A percentile compares a stretch with the other conserved stretches of the same genome.
Conservation (phyloP, 495 filamentous ascomycete genomes). For the Penicillium steckii region DNA sequence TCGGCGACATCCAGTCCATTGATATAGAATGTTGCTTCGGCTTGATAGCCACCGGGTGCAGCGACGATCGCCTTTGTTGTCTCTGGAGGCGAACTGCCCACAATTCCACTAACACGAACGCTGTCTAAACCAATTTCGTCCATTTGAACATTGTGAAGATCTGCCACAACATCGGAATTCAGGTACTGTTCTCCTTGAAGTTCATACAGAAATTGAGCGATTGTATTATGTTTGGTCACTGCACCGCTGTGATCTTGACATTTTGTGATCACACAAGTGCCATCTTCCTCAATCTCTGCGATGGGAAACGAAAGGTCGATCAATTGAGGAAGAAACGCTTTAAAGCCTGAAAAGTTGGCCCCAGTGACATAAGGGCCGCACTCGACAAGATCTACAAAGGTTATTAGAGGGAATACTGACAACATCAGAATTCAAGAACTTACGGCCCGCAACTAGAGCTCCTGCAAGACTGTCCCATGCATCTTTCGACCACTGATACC, state of each 20-base stretch:
- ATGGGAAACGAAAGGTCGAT: conserved; percentile 39
- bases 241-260: background rate
- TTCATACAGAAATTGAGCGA: conserved; percentile 50
- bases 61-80: conserved; percentile 47
- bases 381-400: conserved; percentile 36
- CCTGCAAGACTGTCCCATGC: conserved; percentile 50
- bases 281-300: conserved; percentile 40
- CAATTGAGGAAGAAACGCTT: conserved; percentile 14
- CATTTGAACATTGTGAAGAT: conserved; percentile 34
- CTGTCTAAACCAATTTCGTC: conserved; percentile 31
- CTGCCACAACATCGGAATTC: conserved; percentile 46
- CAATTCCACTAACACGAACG: conserved; percentile 37
- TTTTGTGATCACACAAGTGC: conserved; percentile 27
- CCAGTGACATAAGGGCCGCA: conserved; percentile 45
- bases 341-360: conserved; percentile 49
- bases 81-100: conserved; percentile 40
- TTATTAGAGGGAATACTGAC: conserved; percentile 1
- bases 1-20: conserved; percentile 8
- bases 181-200: conserved; percentile 48
- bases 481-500: conserved; percentile 43
- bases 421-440: conserved; percentile 7
- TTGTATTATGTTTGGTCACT: conserved; percentile 38
- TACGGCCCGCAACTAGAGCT: conserved; percentile 50
- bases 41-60: conserved; percentile 31
- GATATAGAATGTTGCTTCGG: conserved; percentile 17